These are phyloP conservation scores for Pseudopediastrum boryanum DNA, from an alignment of 139 green algal species.

Conservation along the genomic window DNA sequence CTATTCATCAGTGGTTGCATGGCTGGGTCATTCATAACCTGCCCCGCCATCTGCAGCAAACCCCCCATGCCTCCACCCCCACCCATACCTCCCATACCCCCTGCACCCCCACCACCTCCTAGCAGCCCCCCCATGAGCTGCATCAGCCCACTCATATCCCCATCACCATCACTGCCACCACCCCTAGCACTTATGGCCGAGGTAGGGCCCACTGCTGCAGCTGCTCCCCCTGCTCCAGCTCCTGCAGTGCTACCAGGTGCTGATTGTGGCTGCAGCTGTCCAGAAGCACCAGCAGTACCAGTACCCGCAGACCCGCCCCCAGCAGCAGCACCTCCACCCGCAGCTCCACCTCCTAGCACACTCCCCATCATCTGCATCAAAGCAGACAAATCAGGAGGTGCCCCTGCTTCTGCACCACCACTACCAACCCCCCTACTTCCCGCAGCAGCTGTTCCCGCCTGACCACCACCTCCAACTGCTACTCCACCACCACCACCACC, in stretches of 20 bases:
- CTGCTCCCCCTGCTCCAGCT: not conserved
- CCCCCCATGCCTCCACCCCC: constrained; percentile 45
- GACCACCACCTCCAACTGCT: not conserved
- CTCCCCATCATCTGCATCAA: constrained; percentile 49
- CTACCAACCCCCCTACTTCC: not conserved
- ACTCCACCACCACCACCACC: not conserved
- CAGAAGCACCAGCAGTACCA: not conserved
- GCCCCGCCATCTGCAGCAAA: constrained; percentile 50
- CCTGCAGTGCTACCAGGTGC: not conserved
- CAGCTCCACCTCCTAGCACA: constrained; percentile 20
- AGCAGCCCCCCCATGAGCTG: constrained; percentile 18
- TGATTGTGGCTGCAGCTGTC: not conserved
- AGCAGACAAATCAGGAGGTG: constrained; percentile 15
- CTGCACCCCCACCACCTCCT: constrained; percentile 13
- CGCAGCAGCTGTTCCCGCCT: not conserved
- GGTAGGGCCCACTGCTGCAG: not conserved
- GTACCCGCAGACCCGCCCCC: not conserved
- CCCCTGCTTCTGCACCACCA: constrained; percentile 2
- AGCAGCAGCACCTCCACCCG: not conserved
- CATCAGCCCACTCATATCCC: constrained; percentile 19
- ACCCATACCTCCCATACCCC: constrained; percentile 3
- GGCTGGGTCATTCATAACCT: constrained; percentile 44
- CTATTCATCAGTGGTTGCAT: constrained; percentile 52
- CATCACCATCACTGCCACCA: not conserved
- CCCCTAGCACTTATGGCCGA: not conserved